Conservation (phyloP, 2,329 filamentous ascomycete species). For the Sclerotinia nivalis region DNA sequence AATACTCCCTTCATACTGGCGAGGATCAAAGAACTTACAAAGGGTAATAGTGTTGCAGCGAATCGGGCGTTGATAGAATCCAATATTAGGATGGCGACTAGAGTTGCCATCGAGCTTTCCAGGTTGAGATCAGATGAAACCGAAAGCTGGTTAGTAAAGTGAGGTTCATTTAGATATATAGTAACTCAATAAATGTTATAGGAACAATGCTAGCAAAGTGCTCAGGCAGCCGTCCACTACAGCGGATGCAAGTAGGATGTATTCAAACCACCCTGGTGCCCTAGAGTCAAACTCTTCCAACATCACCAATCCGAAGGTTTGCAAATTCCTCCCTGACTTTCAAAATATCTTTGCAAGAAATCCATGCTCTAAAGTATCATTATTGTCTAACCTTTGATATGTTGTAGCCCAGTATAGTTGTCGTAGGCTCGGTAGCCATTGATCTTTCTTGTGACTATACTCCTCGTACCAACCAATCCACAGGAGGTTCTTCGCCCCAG, state of each 20-base stretch:
- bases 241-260: background rate
- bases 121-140: conserved; percentile 16
- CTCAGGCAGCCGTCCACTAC: background rate
- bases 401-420: conserved; percentile 61
- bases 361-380: background rate
- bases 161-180: background rate
- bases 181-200: conserved; percentile 8
- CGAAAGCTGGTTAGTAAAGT: conserved; percentile 8
- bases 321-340: background rate
- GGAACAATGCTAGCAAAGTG: background rate
- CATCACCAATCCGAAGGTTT: conserved; percentile 5
- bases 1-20: conserved; percentile 69
- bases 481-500: conserved; percentile 41
- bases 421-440: conserved; percentile 86
- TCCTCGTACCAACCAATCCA: conserved; percentile 34
- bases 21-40: conserved; percentile 68
- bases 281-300: background rate
- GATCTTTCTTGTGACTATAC: conserved; percentile 82
- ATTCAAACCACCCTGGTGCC: background rate
- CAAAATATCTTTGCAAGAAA: background rate
- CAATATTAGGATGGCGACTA: conserved; percentile 65
- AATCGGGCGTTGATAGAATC: conserved; percentile 66
- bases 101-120: conserved; percentile 57
- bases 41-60: conserved; percentile 60
- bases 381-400: background rate